Base-by-base conservation (phyloP, 2,329 filamentous ascomycete genomes). In the Nemania bipapillata region DNA sequence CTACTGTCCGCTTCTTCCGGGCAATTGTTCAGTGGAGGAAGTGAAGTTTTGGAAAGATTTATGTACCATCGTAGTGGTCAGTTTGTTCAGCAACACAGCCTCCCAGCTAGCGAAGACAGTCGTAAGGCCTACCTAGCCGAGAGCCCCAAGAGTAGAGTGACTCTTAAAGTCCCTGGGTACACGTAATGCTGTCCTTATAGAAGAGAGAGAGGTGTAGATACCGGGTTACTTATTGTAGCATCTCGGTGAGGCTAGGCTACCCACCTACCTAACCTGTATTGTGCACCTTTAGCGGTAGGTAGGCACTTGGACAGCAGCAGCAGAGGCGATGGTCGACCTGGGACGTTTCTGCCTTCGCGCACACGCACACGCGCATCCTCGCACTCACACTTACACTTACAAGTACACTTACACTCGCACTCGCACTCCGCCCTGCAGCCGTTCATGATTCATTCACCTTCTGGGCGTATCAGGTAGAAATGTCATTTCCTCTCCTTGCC, bases 141-240 rank as follows among this genome's bases (percentile, higher is more conserved):
- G n/a, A n/a, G n/a, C n/a, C n/a, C n/a, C n/a, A n/a, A n/a, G n/a
- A n/a, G n/a, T n/a, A n/a, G n/a, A n/a, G n/a, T n/a, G n/a, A n/a
- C n/a, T n/a, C n/a, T n/a, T n/a, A n/a, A n/a, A n/a, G n/a, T n/a
- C n/a, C n/a, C n/a, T n/a, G n/a, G 28, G 17, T 61, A 68, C 62
- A 49, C 42, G 47, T 58, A 63, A 47, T 24, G 9, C 30, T 4
- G 40, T n/a, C n/a, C n/a, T n/a, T n/a, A n/a, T 30, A 37, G 42
- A 26, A 32, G 42, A 30, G 47, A 52, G 20, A 32, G 22, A n/a
- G n/a, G n/a, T n/a, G 37, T 50, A 20, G 63, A 42, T 20, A 42
- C 42, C 66, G 69, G 66, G 45, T 65, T 71, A 71, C 69, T 67
- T 52, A n/a, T 71, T 71, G 40, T 55, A 66, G 69, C 56, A 66